Evolutionary conservation across 2,329 filamentous ascomycete genomes (phyloP).

Genomic region (Rachicladosporium sp.): DNA sequence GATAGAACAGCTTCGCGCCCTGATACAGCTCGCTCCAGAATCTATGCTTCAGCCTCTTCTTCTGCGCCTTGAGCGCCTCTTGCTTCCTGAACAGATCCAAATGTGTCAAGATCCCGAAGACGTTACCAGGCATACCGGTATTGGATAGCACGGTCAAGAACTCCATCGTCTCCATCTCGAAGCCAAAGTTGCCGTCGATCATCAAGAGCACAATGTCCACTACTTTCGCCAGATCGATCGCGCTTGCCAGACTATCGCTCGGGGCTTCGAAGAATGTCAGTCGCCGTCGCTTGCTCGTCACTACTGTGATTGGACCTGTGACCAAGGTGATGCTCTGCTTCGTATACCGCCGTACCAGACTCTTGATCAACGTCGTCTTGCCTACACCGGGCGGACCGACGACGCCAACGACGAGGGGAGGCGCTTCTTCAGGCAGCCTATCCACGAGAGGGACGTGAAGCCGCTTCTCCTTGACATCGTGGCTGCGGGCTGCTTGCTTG

Average conservation of each 20-base stretch:
- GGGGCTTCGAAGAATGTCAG: constrained; percentile 95
- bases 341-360: constrained; percentile 81
- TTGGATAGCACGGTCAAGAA: constrained; percentile 89
- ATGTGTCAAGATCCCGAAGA: constrained; percentile 94
- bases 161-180: constrained; percentile 99
- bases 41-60: constrained; percentile 89
- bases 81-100: constrained; percentile 92
- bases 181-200: constrained; percentile 98
- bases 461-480: constrained; percentile 85
- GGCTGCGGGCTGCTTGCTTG: constrained; percentile 59
- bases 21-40: constrained; percentile 97
- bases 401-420: constrained; percentile 82
- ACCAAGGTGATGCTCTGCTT: constrained; percentile 89
- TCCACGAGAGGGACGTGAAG: constrained; percentile 95
- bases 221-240: constrained; percentile 95
- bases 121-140: constrained; percentile 95
- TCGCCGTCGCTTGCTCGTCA: constrained; percentile 89
- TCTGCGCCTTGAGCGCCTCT: constrained; percentile 79
- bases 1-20: constrained; percentile 91
- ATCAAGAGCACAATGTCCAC: constrained; percentile 94
- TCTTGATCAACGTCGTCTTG: constrained; percentile 93
- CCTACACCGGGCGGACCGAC: constrained; percentile 89
- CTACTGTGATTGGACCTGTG: constrained; percentile 83
- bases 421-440: constrained; percentile 86
- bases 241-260: constrained; percentile 81